These are phyloP conservation scores for Taiwanofungus camphoratus DNA, from an alignment of 1,284 basidiomycete genomes.

Conservation along the genomic window DNA sequence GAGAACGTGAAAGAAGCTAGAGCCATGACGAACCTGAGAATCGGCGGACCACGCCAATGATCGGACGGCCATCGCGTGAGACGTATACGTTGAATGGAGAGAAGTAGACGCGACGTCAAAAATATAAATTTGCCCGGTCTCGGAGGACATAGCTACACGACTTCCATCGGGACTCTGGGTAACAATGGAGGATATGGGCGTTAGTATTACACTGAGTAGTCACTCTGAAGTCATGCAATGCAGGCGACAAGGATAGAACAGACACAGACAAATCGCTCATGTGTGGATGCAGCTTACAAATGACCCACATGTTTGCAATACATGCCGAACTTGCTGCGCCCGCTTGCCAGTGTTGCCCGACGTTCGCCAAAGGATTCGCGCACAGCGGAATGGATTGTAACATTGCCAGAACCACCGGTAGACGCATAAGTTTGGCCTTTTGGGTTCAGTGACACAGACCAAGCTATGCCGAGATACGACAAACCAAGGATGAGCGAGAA, in stretches of 20 bases:
- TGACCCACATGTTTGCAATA: constrained; percentile 66
- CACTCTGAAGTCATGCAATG: not conserved
- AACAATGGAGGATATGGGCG: no score
- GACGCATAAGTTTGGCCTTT: constrained; percentile 69
- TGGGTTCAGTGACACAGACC: constrained; percentile 78
- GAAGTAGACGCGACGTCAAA: constrained; percentile 68
- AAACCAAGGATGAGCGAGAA: not conserved
- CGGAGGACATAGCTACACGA: constrained; percentile 71
- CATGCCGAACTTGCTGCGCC: constrained; percentile 81
- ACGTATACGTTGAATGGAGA: constrained; percentile 66
- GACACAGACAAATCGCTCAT: constrained; percentile 9
- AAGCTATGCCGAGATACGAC: no score
- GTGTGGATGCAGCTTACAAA: constrained; percentile 5
- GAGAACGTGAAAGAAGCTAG: no score
- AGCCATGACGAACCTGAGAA: constrained; percentile 40
- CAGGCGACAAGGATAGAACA: constrained; percentile 6
- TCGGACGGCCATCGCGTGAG: constrained; percentile 83
- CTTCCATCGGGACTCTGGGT: constrained; percentile 78
- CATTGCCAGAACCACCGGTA: constrained; percentile 69
- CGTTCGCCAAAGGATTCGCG: constrained; percentile 57
- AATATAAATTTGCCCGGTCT: constrained; percentile 77
- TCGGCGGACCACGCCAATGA: constrained; percentile 82
- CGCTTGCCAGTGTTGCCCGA: constrained; percentile 52
- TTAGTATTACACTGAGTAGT: constrained; percentile 11
- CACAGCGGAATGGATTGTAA: constrained; percentile 60